Evolutionary conservation across 495 filamentous ascomycete genomes (phyloP), one percentile per base, ranked within the genome.

Genomic region (Mytilinidion resinicola): DNA sequence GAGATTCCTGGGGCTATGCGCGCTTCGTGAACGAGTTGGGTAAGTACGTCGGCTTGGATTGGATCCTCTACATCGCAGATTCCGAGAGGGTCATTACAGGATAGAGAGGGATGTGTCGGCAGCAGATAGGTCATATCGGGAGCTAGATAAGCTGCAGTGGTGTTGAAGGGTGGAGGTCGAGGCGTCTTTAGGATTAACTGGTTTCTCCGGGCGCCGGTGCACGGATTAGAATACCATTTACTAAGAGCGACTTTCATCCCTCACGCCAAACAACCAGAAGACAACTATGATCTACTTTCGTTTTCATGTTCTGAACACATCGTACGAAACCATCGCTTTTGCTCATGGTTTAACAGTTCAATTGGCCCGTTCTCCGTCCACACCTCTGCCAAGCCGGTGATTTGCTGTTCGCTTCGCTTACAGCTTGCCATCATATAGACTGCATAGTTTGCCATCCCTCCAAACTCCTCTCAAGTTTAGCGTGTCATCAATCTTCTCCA

Each of bases 401-500:
- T n/a, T n/a, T 30, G 6, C 25, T 30, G 25, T 30, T 30, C 25
- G 6, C 25, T 30, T 30, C 25, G 7, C 17, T 21, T 60, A 47
- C 53, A 61, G 6, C 9, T 54, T 61, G 17, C 30, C 41, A 14
- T 25, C 43, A 54, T 65, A 51, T 1, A 38, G 20, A 35, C 58
- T 61, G 36, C 63, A 65, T 11, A 56, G 33, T 10, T 34, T 35
- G 1, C 65, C 65, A 33, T 64, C 65, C 7, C 65, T 54, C 71
- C 71, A 72, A 0, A 72, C 69, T 3, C 65, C 69, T 21, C 68
- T 62, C 43, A 72, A 53, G 53, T 73, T 66, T 34, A 73, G 55
- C 25, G 66, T 70, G 12, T 54, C 63, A 48, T 69, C 63, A 44
- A 73, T 73, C 48, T 73, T 58, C 46, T 64, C 65, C 46, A 72